Percentiles rank a stretch among this genome's conserved stretches.
phyloP scores from a whole-genome alignment of 2,329 filamentous ascomycete genomes.

The Aaosphaeria arxii region DNA sequence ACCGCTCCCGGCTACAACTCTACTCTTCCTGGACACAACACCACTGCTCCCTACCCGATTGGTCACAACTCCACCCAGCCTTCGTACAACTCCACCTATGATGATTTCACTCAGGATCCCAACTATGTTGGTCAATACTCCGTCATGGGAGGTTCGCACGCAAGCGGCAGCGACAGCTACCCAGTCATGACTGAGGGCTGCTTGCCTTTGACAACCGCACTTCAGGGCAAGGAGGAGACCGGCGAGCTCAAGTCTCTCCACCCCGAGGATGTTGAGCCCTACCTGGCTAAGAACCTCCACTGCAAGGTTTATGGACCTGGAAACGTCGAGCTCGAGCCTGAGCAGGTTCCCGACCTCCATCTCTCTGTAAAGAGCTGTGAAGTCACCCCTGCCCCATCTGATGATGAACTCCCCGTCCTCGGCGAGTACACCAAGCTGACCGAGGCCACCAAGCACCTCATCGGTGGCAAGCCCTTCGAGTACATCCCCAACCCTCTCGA shows the following conservation, averaged over 20 bases:
- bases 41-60: constrained; percentile 11
- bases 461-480: constrained; percentile 27
- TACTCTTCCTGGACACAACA: constrained; percentile 14
- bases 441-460: constrained; percentile 23
- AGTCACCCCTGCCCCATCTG: constrained; percentile 21
- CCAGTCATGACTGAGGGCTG: constrained; percentile 29
- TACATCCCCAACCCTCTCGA: constrained; percentile 21
- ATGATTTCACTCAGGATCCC: constrained; percentile 25
- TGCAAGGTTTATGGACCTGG: constrained; percentile 33
- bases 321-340: constrained; percentile 23
- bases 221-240: constrained; percentile 28
- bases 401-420: constrained; percentile 26
- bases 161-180: constrained; percentile 18
- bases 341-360: constrained; percentile 31
- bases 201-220: constrained; percentile 32
- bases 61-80: constrained; percentile 11
- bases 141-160: constrained; percentile 27
- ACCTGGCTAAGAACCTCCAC: constrained; percentile 33
- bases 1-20: constrained; percentile 14
- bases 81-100: constrained; percentile 16
- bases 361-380: constrained; percentile 28
- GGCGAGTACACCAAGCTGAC: constrained; percentile 24
- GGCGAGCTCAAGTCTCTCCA: constrained; percentile 30
- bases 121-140: constrained; percentile 33
- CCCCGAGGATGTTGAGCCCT: constrained; percentile 29